Evolutionary conservation across 2,329 filamentous ascomycete species (phyloP).

Genomic region (Pestalotiopsis sp.): DNA sequence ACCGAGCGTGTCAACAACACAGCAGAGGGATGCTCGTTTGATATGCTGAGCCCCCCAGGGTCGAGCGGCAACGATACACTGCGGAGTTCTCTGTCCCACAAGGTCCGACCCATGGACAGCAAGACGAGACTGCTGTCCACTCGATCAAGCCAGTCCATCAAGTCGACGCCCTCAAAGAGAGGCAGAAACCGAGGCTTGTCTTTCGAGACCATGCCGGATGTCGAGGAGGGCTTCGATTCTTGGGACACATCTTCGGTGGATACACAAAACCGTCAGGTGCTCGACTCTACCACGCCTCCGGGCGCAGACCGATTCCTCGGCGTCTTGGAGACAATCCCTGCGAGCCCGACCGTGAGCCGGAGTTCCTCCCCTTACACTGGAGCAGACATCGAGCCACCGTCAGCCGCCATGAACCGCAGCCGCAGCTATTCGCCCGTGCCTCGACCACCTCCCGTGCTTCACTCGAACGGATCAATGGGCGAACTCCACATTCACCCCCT

Average conservation of each 20-base stretch:
- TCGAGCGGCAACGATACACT: constrained; percentile 49
- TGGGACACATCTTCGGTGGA: constrained; percentile 76
- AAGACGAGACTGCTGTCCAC: constrained; percentile 54
- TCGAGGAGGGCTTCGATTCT: constrained; percentile 69
- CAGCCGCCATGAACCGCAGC: constrained; percentile 42
- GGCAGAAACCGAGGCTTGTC: background rate
- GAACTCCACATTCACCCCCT: constrained; percentile 78
- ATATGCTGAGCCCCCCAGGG: constrained; percentile 42
- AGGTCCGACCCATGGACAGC: constrained; percentile 57
- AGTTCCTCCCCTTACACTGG: constrained; percentile 65
- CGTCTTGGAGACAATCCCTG: constrained; percentile 66
- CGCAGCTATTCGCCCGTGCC: constrained; percentile 54
- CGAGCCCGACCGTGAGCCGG: constrained; percentile 64
- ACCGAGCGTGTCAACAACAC: constrained; percentile 32
- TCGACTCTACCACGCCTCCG: constrained; percentile 47
- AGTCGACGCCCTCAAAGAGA: constrained; percentile 21
- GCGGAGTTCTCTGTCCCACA: constrained; percentile 49
- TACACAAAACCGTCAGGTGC: constrained; percentile 59
- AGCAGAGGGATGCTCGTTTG: constrained; percentile 35
- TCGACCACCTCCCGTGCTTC: constrained; percentile 33
- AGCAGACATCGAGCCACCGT: constrained; percentile 57
- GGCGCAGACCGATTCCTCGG: constrained; percentile 51
- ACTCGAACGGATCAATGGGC: constrained; percentile 39
- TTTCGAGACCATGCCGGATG: constrained; percentile 27
- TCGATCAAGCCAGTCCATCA: constrained; percentile 32